Conservation (phyloP, 2,329 filamentous ascomycete species). For the Aspergillus sojae region DNA sequence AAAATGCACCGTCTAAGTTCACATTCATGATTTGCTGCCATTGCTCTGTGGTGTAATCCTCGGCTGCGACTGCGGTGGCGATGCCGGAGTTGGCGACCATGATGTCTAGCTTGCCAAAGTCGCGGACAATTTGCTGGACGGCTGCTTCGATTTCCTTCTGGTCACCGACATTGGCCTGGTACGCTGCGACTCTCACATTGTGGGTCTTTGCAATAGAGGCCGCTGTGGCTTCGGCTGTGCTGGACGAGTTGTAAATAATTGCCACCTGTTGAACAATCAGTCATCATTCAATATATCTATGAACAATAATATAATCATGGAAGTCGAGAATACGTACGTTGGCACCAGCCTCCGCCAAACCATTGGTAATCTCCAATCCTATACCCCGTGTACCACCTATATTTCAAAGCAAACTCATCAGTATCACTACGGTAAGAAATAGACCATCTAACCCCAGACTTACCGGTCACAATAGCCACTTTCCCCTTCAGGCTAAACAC, state of each 20-base stretch:
- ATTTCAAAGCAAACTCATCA: not conserved
- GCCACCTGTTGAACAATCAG: constrained; percentile 28
- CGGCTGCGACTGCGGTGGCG: constrained; percentile 32
- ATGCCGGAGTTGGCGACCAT: constrained; percentile 51
- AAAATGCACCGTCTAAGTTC: constrained; percentile 45
- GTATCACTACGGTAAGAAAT: not conserved
- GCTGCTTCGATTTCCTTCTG: constrained; percentile 33
- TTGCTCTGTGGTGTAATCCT: constrained; percentile 42
- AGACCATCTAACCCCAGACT: too few relatives aligned
- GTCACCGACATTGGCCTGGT: constrained; percentile 36
- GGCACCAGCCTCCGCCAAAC: constrained; percentile 44
- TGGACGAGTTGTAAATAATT: constrained; percentile 35
- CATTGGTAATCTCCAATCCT: constrained; percentile 43
- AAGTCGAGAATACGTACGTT: constrained; percentile 26
- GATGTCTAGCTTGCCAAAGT: constrained; percentile 50
- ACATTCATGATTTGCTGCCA: constrained; percentile 45
- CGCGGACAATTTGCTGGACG: constrained; percentile 37
- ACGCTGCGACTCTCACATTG: constrained; percentile 35
- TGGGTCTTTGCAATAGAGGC: constrained; percentile 30
- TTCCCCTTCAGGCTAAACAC: constrained; percentile 33
- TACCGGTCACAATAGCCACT: constrained; percentile 30
- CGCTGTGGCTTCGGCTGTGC: constrained; percentile 27
- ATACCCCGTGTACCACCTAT: constrained; percentile 40
- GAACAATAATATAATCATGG: too few relatives aligned
- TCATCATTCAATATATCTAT: not conserved